Evolutionary conservation across 345 rosid genomes (phyloP).

Genomic region (Noccaea bulbosa): DNA sequence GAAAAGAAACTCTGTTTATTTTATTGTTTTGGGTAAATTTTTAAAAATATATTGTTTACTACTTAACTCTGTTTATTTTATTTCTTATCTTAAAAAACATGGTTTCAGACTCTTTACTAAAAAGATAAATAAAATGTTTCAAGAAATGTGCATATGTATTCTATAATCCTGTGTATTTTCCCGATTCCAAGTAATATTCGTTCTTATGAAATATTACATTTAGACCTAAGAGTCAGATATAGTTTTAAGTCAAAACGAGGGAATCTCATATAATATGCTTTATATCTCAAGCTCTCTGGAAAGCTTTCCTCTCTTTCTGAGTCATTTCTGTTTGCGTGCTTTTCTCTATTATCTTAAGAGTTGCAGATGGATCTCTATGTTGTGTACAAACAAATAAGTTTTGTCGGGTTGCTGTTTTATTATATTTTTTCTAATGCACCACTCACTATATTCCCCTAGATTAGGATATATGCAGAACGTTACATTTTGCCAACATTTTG

Average conservation of each 20-base stretch:
- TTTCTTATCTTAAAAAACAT: not conserved
- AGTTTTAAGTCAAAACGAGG: too few species aligned
- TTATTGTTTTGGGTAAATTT: not conserved
- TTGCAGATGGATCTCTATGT: slow-evolving; percentile 25
- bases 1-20: not conserved
- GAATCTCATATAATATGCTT: slow-evolving; percentile 21
- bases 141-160: not conserved
- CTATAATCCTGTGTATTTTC: not conserved
- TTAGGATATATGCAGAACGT: not conserved
- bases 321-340: not conserved
- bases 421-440: not conserved
- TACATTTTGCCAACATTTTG: not conserved
- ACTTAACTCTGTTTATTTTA: not conserved
- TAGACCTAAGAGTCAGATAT: not conserved
- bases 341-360: not conserved
- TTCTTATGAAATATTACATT: not conserved
- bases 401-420: slow-evolving; percentile 1
- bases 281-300: not conserved
- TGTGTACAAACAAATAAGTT: slow-evolving; percentile 11
- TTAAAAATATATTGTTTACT: too few species aligned
- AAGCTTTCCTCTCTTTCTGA: slow-evolving; percentile 12
- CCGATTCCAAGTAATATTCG: not conserved
- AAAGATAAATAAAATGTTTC: not conserved
- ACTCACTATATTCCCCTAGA: not conserved
- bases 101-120: not conserved